Conservation (phyloP, 805 yeast genomes). For the Kodamaea laetipori region DNA sequence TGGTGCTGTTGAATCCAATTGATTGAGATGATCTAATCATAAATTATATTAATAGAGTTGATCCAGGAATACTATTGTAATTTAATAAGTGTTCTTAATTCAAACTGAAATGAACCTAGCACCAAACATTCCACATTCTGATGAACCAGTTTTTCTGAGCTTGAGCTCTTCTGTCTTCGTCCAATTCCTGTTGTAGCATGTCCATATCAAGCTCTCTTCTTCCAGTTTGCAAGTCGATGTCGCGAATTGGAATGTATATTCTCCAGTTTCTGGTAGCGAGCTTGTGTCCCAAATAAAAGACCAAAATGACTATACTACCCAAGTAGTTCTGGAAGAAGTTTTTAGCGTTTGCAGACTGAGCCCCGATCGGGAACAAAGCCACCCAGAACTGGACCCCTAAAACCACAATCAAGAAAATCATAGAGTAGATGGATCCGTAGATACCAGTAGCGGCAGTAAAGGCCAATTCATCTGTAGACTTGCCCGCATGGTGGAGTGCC, state of each 20-base stretch:
- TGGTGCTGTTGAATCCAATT: too few relatives aligned
- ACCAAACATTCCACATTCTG: conserved; percentile 18
- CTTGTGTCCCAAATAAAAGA: conserved; percentile 28
- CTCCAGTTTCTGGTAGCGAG: conserved; percentile 23
- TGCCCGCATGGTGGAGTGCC: conserved; percentile 30
- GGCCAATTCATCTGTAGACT: conserved; percentile 23
- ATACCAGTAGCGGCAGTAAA: conserved; percentile 27
- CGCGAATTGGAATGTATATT: conserved; percentile 21
- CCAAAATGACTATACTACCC: conserved; percentile 26
- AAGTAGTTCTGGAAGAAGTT: conserved; percentile 29
- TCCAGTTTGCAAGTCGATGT: conserved; percentile 31
- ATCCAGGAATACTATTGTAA: too few relatives aligned
- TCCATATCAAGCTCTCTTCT: conserved; percentile 28
- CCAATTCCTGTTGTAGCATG: conserved; percentile 23
- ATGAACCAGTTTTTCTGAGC: conserved; percentile 17
- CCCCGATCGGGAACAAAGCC: conserved; percentile 27
- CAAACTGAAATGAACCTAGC: conserved; percentile 10
- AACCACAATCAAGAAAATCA: conserved; percentile 24
- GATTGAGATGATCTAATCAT: too few relatives aligned
- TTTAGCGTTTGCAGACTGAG: conserved; percentile 19
- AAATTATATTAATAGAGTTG: too few relatives aligned
- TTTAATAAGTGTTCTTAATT: too few relatives aligned
- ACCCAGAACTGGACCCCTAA: conserved; percentile 32
- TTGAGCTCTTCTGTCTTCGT: conserved; percentile 20
- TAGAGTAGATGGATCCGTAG: conserved; percentile 29